Evolutionary conservation across 2,329 filamentous ascomycete genomes (phyloP).

Genomic region (Penicillium expansum): DNA sequence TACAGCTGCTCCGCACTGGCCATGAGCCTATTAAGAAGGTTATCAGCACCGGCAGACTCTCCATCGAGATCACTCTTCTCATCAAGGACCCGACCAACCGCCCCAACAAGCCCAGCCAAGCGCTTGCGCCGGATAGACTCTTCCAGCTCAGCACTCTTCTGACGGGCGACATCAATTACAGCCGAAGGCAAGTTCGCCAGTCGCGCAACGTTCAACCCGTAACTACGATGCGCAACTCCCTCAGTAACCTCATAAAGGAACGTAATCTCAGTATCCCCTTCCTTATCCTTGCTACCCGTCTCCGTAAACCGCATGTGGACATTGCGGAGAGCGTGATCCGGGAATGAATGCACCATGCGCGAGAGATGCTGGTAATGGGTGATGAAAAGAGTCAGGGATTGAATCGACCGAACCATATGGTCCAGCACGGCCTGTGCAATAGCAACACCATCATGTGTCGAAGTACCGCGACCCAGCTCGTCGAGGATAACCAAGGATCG

Average conservation of each 20-base stretch:
- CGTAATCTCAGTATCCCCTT: slow-evolving; percentile 78
- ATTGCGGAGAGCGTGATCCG: slow-evolving; percentile 67
- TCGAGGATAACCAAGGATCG: slow-evolving; percentile 87
- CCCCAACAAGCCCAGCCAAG: slow-evolving; percentile 44
- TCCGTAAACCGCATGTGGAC: slow-evolving; percentile 90
- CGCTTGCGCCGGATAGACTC: slow-evolving; percentile 64
- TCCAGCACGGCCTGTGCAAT: slow-evolving; percentile 91
- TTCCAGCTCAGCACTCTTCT: slow-evolving; percentile 79
- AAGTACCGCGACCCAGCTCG: slow-evolving; percentile 89
- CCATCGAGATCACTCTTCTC: slow-evolving; percentile 1
- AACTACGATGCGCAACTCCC: slow-evolving; percentile 88
- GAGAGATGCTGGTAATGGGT: slow-evolving; percentile 91
- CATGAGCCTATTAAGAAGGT: slow-evolving; percentile 32
- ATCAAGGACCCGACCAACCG: slow-evolving; percentile 31
- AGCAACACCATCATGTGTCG: slow-evolving; percentile 91
- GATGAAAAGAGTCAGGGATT: slow-evolving; percentile 87
- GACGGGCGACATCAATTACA: slow-evolving; percentile 74
- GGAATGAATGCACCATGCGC: slow-evolving; percentile 69
- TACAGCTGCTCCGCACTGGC: slow-evolving; percentile 35
- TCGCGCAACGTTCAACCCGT: slow-evolving; percentile 88
- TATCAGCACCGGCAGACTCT: slow-evolving; percentile 15
- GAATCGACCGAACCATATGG: slow-evolving; percentile 71
- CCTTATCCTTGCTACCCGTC: slow-evolving; percentile 50
- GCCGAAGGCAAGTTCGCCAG: slow-evolving; percentile 75
- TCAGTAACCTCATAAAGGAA: slow-evolving; percentile 92